Percentiles rank a stretch among this genome's conserved stretches.
Conservation (phyloP, 306 rosid genomes). For the Gillenia trifoliata region DNA sequence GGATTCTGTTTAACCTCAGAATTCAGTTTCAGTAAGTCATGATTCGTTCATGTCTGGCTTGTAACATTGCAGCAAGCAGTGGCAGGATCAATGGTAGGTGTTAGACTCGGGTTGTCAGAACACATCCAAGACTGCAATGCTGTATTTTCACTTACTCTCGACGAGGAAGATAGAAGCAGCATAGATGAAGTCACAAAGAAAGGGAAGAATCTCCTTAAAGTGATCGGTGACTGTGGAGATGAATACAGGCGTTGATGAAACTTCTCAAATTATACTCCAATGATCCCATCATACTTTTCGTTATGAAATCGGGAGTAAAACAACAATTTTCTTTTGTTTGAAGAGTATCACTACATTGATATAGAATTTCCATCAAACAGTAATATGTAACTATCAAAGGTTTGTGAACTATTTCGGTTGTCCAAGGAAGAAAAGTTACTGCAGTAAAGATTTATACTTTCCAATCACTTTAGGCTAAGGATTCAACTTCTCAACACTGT, state of each 20-base stretch:
- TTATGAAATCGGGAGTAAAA: neutral
- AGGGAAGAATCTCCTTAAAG: slow-evolving; percentile 78
- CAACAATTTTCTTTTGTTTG: neutral
- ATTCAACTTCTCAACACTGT: too few relatives aligned
- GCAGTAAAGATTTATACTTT: too few relatives aligned
- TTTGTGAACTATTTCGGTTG: neutral
- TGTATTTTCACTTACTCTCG: slow-evolving; percentile 79
- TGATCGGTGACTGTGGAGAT: slow-evolving; percentile 96
- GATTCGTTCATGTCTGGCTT: slow-evolving; percentile 1
- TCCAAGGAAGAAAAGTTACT: too few relatives aligned
- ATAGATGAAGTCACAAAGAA: slow-evolving; percentile 62
- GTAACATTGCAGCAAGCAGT: slow-evolving; percentile 68
- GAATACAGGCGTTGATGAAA: slow-evolving; percentile 79
- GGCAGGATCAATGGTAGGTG: slow-evolving; percentile 97
- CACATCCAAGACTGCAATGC: slow-evolving; percentile 68
- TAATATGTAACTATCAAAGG: neutral
- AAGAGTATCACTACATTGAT: neutral
- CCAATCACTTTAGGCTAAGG: neutral
- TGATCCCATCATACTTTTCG: neutral
- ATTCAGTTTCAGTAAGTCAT: neutral
- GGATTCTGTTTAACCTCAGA: neutral
- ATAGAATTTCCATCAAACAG: neutral
- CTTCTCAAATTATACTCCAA: neutral
- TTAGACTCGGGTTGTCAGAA: slow-evolving; percentile 90
- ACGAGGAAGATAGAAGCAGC: slow-evolving; percentile 69